phyloP scores from a whole-genome alignment of 768 basidiomycete species.

The Rickenella mellea region DNA sequence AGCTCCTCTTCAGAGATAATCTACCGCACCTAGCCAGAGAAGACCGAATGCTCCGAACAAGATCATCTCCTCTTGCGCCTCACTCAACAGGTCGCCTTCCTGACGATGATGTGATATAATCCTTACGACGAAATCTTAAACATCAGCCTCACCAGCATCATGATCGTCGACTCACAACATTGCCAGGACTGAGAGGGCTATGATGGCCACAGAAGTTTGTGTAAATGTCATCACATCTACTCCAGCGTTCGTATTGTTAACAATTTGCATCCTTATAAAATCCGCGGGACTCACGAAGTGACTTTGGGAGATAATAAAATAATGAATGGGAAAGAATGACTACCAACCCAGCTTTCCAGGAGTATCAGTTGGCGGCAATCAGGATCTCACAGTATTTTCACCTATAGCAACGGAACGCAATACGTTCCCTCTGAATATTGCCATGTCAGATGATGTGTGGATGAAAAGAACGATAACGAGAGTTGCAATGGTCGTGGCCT shows the following conservation, averaged over 20 bases:
- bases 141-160: neutral
- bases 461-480: too few species aligned
- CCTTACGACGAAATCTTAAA: conserved; percentile 23
- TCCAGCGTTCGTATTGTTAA: neutral
- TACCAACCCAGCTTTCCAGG: neutral
- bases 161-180: conserved; percentile 41
- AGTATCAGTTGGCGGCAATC: too few species aligned
- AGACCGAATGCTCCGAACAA: conserved; percentile 64
- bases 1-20: too few species aligned
- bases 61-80: conserved; percentile 64
- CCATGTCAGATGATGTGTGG: too few species aligned
- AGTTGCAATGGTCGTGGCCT: too few species aligned
- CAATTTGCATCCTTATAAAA: neutral
- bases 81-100: conserved; percentile 53
- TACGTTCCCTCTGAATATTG: too few species aligned
- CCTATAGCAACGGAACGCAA: too few species aligned
- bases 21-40: conserved; percentile 65
- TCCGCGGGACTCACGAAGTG: neutral
- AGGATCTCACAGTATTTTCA: too few species aligned
- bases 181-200: conserved; percentile 57
- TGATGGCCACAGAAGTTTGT: conserved; percentile 64
- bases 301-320: neutral
- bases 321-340: neutral
- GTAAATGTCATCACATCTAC: conserved; percentile 39
- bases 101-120: conserved; percentile 58